Base-by-base conservation (phyloP, 2,329 filamentous ascomycete genomes). In the Claviceps sorghi region DNA sequence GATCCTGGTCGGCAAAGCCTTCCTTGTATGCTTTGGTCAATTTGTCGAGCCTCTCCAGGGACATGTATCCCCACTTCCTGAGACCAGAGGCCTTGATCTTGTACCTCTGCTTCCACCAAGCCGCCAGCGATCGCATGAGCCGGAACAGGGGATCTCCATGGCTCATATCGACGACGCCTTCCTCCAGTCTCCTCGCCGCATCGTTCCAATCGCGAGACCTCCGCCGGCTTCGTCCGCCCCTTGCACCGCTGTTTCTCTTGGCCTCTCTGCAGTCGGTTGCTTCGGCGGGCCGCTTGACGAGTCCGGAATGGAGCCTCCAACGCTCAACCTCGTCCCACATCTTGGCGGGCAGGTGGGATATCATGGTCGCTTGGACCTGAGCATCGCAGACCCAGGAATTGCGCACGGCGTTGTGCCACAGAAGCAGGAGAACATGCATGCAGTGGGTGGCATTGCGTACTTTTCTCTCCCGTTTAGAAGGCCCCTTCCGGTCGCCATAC, bases 41-140 rank as follows among this genome's bases (percentile, higher is more conserved):
- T n/a, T 82, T 78, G 58, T 88, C 83, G 2, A 95, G 70, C 26
- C 80, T 76, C 59, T 84, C 75, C n/a, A 88, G 76, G 0, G 85
- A 76, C 71, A 91, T 85, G 64, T 97, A 97, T 0, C 93, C 93
- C 63, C 80, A 77, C 69, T 97, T 98, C n/a, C 90, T 78, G 22
- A 97, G 62, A 0, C 87, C 88, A 0, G 90, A 88, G 0, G 83
- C 78, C 0, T 82, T 88, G 44, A 93, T 75, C 1, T 73, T 78
- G 65, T 95, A 98, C 36, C 83, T 77, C 60, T 89, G 85, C 64
- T 83, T 89, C 93, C 93, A 98, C 74, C 88, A 96, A 1, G 82
- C 78, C 10, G 83, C 75, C n/a, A 98, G 69, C 3, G 80, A 74
- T 60, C 84, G 85, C 61, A 97, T 73, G 4, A 97, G 72, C 22